Conservation (phyloP, 768 basidiomycete species). For the Suillus clintonianus region DNA sequence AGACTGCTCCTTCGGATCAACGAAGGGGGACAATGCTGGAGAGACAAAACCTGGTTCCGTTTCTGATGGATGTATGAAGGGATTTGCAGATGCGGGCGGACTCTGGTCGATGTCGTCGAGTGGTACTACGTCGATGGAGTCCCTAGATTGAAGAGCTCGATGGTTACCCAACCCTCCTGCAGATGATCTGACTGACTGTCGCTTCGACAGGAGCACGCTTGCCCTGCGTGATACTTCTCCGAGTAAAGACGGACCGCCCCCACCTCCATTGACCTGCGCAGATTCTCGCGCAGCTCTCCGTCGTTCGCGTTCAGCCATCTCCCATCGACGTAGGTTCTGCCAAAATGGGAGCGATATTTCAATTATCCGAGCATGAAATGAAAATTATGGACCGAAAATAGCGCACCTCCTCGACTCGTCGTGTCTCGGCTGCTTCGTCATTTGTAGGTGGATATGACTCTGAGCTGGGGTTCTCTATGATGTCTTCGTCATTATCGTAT, state of each 20-base stretch:
- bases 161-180: slow-evolving; percentile 39
- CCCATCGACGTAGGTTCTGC: slow-evolving; percentile 80
- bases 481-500: slow-evolving; percentile 25
- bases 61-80: slow-evolving; percentile 41
- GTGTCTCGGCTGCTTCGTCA: slow-evolving; percentile 68
- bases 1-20: slow-evolving; percentile 33
- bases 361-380: slow-evolving; percentile 11
- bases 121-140: slow-evolving; percentile 55
- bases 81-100: slow-evolving; percentile 46
- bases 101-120: slow-evolving; percentile 50
- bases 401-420: slow-evolving; percentile 71
- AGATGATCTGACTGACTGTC: slow-evolving; percentile 35
- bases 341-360: not conserved
- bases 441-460: slow-evolving; percentile 63
- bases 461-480: slow-evolving; percentile 22
- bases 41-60: not conserved
- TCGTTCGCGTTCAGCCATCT: slow-evolving; percentile 71
- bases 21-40: slow-evolving; percentile 32
- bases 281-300: slow-evolving; percentile 74
- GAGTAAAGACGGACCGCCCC: slow-evolving; percentile 46
- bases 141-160: slow-evolving; percentile 50
- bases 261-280: slow-evolving; percentile 9
- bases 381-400: not conserved
- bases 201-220: slow-evolving; percentile 54
- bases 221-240: slow-evolving; percentile 60